Evolutionary conservation across 257 asterid species (phyloP).

Genomic region (Solanum piurae): DNA sequence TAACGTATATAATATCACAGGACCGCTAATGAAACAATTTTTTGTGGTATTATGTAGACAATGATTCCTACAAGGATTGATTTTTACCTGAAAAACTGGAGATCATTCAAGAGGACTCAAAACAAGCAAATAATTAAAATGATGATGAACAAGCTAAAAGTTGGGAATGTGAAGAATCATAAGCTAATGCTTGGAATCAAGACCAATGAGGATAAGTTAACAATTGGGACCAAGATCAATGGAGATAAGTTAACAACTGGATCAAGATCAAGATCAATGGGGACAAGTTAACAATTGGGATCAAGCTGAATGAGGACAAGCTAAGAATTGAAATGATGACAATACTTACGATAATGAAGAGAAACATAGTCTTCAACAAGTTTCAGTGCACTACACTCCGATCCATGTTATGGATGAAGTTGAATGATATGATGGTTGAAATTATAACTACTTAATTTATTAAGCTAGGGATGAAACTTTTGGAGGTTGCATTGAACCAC

Average conservation of each 20-base stretch:
- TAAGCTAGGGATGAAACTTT: no score
- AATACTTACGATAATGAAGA: neutral
- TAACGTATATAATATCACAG: constrained; percentile 5
- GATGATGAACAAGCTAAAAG: no score
- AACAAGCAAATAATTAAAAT: neutral
- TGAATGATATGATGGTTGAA: constrained; percentile 32
- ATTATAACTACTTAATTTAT: neutral
- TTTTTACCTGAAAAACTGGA: constrained; percentile 50
- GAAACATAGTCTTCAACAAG: neutral
- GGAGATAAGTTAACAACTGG: neutral
- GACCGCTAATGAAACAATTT: constrained; percentile 68
- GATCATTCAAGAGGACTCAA: constrained; percentile 7
- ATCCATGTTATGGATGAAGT: constrained; percentile 15
- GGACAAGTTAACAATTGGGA: neutral
- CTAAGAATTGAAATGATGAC: neutral
- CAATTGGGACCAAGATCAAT: neutral
- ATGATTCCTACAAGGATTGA: constrained; percentile 63
- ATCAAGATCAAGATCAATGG: no score
- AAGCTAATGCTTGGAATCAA: neutral
- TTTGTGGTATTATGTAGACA: constrained; percentile 78
- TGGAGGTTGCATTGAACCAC: no score
- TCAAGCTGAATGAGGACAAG: neutral
- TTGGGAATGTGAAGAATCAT: neutral
- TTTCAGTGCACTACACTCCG: neutral
- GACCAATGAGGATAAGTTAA: neutral